Evolutionary conservation across 2,329 filamentous ascomycete species (phyloP).

Genomic region (Ramularia endophylla): DNA sequence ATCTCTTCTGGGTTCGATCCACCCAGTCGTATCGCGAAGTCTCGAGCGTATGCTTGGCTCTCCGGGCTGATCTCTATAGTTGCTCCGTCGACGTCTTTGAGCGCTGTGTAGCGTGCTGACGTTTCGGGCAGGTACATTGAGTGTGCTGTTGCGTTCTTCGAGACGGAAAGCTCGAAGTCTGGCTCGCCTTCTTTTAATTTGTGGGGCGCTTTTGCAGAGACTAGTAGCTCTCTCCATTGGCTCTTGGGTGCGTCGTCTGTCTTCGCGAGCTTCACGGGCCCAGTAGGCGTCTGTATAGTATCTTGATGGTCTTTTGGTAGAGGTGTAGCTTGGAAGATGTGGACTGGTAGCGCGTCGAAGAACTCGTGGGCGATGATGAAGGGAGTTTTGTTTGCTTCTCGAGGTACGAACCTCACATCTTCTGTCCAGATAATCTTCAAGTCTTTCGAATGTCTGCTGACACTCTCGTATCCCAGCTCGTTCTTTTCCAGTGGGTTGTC

Average conservation of each 20-base stretch:
- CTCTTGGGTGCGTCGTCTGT: conserved; percentile 33
- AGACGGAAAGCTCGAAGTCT: conserved; percentile 83
- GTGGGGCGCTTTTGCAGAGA: conserved; percentile 54
- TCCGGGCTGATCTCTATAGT: conserved; percentile 90
- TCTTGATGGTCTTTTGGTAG: conserved; percentile 25
- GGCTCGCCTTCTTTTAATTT: conserved; percentile 49
- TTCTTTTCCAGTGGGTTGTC: conserved; percentile 62
- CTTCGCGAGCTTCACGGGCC: conserved; percentile 38
- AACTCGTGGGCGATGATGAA: conserved; percentile 98
- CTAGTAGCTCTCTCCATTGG: conserved; percentile 79
- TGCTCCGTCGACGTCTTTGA: conserved; percentile 62
- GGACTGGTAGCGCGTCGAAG: conserved; percentile 95
- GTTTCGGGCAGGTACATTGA: conserved; percentile 78
- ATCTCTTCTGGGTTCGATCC: conserved; percentile 42
- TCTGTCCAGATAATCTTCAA: conserved; percentile 83
- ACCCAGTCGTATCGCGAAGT: conserved; percentile 81
- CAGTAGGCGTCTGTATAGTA: conserved; percentile 43
- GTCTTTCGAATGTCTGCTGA: conserved; percentile 65
- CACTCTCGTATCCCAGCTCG: conserved; percentile 66
- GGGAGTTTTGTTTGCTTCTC: conserved; percentile 61
- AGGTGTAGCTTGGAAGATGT: conserved; percentile 76
- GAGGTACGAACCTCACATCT: conserved; percentile 75
- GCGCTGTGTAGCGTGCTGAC: conserved; percentile 69
- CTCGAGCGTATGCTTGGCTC: conserved; percentile 68
- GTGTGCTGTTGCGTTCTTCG: conserved; percentile 70